phyloP scores from a whole-genome alignment of 1,284 basidiomycete genomes.

The Heterobasidion irregulare region DNA sequence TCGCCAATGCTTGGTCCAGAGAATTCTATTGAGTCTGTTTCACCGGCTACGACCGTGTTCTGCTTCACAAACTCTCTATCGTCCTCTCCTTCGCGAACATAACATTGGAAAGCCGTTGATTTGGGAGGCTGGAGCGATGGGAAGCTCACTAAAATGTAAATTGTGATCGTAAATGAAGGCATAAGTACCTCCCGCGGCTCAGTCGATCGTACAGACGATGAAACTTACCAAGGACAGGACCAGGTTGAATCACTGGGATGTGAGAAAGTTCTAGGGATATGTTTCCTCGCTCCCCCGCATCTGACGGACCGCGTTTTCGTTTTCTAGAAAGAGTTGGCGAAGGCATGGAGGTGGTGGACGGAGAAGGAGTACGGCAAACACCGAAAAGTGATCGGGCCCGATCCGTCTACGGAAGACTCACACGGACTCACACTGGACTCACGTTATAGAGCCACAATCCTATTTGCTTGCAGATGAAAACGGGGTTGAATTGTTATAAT shows the following conservation, averaged over 20 bases:
- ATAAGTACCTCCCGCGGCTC: not conserved
- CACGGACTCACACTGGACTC: too few relatives aligned
- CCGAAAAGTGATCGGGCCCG: too few relatives aligned
- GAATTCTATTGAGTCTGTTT: constrained; percentile 61
- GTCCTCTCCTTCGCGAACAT: constrained; percentile 29
- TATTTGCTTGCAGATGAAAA: too few relatives aligned
- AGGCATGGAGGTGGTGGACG: constrained; percentile 10
- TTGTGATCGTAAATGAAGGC: not conserved
- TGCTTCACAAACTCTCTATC: constrained; percentile 38
- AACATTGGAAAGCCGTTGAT: constrained; percentile 60
- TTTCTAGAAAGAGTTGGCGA: constrained; percentile 39
- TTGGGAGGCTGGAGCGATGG: constrained; percentile 58
- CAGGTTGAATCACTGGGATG: constrained; percentile 38
- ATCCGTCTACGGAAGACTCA: too few relatives aligned
- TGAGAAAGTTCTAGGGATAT: constrained; percentile 39
- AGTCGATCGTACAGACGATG: constrained; percentile 1
- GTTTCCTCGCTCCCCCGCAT: constrained; percentile 25
- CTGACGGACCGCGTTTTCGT: constrained; percentile 42
- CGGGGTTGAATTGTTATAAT: too few relatives aligned
- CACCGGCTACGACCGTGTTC: constrained; percentile 55
- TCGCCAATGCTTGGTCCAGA: constrained; percentile 36
- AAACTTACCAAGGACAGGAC: constrained; percentile 66
- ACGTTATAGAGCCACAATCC: too few relatives aligned
- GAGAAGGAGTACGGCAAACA: too few relatives aligned
- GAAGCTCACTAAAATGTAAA: constrained; percentile 52